Evolutionary conservation across 768 basidiomycete genomes (phyloP).

Genomic region (Infundibulicybe gibba): DNA sequence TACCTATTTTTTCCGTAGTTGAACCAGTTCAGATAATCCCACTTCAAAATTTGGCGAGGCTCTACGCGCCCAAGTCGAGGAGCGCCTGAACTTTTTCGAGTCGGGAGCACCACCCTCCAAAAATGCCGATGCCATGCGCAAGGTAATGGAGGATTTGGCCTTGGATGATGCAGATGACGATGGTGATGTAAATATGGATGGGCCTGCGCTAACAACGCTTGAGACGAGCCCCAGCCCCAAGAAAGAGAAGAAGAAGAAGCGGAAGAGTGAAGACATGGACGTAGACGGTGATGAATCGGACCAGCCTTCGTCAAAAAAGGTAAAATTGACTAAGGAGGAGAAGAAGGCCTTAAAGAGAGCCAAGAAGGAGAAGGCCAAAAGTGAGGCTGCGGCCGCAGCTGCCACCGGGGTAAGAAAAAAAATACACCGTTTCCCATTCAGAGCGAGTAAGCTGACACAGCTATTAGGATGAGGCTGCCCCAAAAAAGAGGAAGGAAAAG

Average conservation of each 20-base stretch:
- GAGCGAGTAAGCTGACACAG: slow-evolving; percentile 4
- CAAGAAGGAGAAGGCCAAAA: slow-evolving; percentile 61
- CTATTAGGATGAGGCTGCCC: slow-evolving; percentile 21
- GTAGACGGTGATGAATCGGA: slow-evolving; percentile 48
- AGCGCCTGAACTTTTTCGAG: slow-evolving; percentile 92
- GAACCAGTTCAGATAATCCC: slow-evolving; percentile 57
- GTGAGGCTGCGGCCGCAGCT: slow-evolving; percentile 37
- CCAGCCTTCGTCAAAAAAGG: slow-evolving; percentile 61
- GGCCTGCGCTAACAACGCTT: slow-evolving; percentile 53
- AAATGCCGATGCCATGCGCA: slow-evolving; percentile 89
- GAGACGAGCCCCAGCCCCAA: slow-evolving; percentile 47
- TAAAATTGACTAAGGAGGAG: slow-evolving; percentile 79
- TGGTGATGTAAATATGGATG: slow-evolving; percentile 42
- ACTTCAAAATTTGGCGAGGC: slow-evolving; percentile 95
- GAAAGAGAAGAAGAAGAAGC: slow-evolving; percentile 68
- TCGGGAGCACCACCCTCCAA: slow-evolving; percentile 85
- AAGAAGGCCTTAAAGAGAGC: slow-evolving; percentile 83
- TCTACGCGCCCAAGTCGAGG: slow-evolving; percentile 90
- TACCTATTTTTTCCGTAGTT: slow-evolving; percentile 2
- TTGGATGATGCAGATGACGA: slow-evolving; percentile 56
- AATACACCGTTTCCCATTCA: not conserved
- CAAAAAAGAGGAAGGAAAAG: slow-evolving; percentile 34
- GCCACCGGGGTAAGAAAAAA: slow-evolving; percentile 27
- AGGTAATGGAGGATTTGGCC: slow-evolving; percentile 77
- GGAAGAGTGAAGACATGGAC: slow-evolving; percentile 65